Evolutionary conservation across 176 grass and related monocot genomes (phyloP), one percentile per base, ranked within the genome.

Genomic region (Alloteropsis semialata): DNA sequence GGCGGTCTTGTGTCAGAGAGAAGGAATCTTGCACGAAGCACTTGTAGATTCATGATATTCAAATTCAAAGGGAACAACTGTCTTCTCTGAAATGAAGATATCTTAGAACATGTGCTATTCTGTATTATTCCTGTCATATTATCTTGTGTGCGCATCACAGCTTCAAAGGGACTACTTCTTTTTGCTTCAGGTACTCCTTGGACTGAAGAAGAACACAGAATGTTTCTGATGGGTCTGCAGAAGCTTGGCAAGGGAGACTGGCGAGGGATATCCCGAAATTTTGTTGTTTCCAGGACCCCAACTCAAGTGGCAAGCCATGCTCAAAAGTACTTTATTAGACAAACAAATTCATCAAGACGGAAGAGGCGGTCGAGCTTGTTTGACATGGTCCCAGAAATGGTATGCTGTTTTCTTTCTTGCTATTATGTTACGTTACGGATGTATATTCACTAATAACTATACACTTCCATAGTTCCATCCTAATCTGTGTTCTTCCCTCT

Each of bases 231-330:
- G 74, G 95, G 95, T 72, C 81, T 98, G 28, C 86, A 93, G 60
- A 95, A 91, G 84, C 90, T 98, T 33, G 95, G 95, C 18, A 98
- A 93, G 83, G 95, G 95, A 38, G 92, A 98, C 12, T 98, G 95
- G 92, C 95, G 95, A 17, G 92, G 95, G 28, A 98, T 98, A 80
- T 84, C 92, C 24, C 84, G 92, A 21, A 98, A 89, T 44, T 98
- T 88, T 69, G 95, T 98, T 32, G 73, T 93, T 53, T 93, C 95
- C 36, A 89, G 88, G 71, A 98, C 92, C 18, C 92, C 95, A 13
- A 98, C 95, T 82, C 95, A 98, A 66, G 95, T 98, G 56, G 95
- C 95, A 55, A 98, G 95, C 78, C 95, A 98, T 89, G 95, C 95
- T 59, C 92, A 98, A 68, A 98, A 95, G 71, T 93, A 98, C 60